phyloP scores from a whole-genome alignment of 495 filamentous ascomycete genomes.

The Talaromyces trachyspermus region DNA sequence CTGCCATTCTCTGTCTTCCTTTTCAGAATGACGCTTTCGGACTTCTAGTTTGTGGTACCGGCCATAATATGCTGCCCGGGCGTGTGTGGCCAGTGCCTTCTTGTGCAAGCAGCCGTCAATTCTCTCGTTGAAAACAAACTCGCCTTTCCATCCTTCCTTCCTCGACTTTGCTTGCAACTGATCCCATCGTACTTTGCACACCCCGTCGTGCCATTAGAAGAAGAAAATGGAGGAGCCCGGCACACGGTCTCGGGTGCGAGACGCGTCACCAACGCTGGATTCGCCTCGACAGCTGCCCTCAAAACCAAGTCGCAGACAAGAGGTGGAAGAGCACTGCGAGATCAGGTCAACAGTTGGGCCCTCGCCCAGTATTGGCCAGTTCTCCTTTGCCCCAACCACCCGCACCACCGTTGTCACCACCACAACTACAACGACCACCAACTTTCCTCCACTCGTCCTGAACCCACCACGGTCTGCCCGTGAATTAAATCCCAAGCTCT shows the following conservation, averaged over 20 bases:
- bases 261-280: conserved; percentile 6
- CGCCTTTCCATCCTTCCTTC: neutral
- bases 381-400: conserved; percentile 65
- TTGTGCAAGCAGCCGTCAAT: no score
- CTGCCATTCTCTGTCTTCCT: neutral
- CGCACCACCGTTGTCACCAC: conserved; percentile 80
- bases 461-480: conserved; percentile 63
- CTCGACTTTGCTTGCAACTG: no score
- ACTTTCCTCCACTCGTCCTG: conserved; percentile 76
- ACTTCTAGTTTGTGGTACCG: neutral
- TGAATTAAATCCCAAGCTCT: conserved; percentile 78
- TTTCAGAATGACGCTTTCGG: neutral
- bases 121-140: no score
- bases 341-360: conserved; percentile 16
- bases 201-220: neutral
- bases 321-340: conserved; percentile 24
- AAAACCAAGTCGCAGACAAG: conserved; percentile 17
- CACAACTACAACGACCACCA: conserved; percentile 87
- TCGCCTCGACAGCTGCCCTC: conserved; percentile 4
- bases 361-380: conserved; percentile 47
- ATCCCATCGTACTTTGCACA: neutral
- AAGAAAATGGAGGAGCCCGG: conserved; percentile 1
- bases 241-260: conserved; percentile 7
- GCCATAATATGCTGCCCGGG: no score
- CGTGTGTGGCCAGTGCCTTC: no score